Conservation (phyloP, 2,329 filamentous ascomycete species). For the Mariannaea sp. region DNA sequence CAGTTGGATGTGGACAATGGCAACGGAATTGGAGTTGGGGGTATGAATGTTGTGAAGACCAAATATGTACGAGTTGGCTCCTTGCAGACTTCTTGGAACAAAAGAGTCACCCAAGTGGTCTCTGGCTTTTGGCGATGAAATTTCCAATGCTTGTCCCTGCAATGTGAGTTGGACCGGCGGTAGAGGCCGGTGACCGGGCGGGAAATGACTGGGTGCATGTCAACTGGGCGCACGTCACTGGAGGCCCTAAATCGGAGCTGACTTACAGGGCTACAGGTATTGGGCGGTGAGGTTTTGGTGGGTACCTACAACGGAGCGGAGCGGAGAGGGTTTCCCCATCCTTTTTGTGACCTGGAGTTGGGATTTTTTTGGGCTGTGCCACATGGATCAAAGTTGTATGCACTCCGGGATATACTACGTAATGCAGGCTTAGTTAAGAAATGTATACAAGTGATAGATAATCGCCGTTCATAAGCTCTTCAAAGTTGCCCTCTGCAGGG, state of each 20-base stretch:
- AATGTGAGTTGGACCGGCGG: constrained; percentile 32
- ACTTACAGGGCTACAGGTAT: constrained; percentile 1
- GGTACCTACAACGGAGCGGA: no score
- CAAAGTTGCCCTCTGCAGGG: no score
- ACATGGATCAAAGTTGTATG: no score
- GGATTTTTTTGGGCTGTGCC: constrained; percentile 5
- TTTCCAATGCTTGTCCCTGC: constrained; percentile 28
- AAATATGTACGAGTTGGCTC: no score
- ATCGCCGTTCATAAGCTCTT: no score
- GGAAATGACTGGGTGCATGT: background rate
- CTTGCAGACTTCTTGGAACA: background rate
- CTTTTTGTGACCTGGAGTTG: constrained; percentile 9
- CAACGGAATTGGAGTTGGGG: no score
- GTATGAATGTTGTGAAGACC: background rate
- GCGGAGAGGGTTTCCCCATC: no score
- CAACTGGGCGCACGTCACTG: constrained; percentile 4
- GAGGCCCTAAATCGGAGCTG: constrained; percentile 9
- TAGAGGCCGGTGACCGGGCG: background rate
- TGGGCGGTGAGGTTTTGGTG: constrained; percentile 12
- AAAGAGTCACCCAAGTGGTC: constrained; percentile 18
- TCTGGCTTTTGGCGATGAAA: constrained; percentile 19
- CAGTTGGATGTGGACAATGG: constrained; percentile 2
- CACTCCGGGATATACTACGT: no score
- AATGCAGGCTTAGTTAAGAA: no score
- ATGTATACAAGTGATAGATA: no score